Evolutionary conservation across 345 rosid species (phyloP).

Genomic region (Tarenaya hassleriana): DNA sequence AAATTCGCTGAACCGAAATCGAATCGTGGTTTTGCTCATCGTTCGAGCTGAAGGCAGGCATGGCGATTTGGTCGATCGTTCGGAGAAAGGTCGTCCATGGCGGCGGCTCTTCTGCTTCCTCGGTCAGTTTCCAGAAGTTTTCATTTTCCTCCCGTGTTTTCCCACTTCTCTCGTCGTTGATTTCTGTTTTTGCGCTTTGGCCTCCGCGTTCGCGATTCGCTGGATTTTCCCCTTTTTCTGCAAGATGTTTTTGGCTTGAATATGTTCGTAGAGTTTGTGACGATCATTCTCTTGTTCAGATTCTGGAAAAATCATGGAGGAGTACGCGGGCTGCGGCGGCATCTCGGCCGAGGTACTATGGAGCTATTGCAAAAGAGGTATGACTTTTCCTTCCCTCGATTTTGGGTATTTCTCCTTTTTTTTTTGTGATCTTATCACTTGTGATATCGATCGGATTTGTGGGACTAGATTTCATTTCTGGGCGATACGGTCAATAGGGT

Average conservation of each 20-base stretch:
- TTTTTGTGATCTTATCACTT: not conserved
- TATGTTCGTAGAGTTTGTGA: not conserved
- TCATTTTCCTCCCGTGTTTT: not conserved
- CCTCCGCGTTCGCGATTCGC: not conserved
- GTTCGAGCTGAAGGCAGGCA: conserved; percentile 9
- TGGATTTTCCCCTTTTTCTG: not conserved
- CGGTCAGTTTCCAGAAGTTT: conserved; percentile 20
- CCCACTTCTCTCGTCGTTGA: not conserved
- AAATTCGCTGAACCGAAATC: not conserved
- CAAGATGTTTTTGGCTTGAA: not conserved
- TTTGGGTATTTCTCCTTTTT: not conserved
- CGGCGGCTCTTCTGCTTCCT: conserved; percentile 20
- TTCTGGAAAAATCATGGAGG: conserved; percentile 24
- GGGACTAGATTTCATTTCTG: not conserved
- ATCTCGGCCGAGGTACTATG: conserved; percentile 20
- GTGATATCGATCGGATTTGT: not conserved
- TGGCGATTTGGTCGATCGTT: conserved; percentile 30
- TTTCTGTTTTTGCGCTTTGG: not conserved
- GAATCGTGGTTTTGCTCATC: not conserved
- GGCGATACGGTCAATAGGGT: too few relatives aligned
- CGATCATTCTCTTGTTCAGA: conserved; percentile 9
- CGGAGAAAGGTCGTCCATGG: conserved; percentile 24
- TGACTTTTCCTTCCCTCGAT: not conserved
- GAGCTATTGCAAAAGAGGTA: conserved; percentile 22
- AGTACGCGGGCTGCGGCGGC: conserved; percentile 9